phyloP scores from a whole-genome alignment of 2,329 filamentous ascomycete species.

The Botryotinia narcissicola region DNA sequence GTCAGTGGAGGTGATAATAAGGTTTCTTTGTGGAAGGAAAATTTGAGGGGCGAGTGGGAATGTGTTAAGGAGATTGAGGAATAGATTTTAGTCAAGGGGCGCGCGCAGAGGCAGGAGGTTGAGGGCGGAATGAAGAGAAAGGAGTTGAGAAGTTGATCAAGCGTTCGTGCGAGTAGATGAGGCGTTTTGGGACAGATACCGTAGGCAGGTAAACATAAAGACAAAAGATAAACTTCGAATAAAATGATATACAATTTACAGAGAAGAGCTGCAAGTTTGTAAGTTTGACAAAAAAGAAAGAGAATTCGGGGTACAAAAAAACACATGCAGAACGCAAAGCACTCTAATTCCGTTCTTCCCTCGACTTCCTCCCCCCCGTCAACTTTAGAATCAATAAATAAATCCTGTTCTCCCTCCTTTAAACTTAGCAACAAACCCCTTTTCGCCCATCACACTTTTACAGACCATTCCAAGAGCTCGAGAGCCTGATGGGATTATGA shows the following conservation, averaged over 20 bases:
- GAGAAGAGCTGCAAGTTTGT: neutral
- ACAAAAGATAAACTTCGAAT: neutral
- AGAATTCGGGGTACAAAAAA: no score
- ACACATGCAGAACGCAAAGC: no score
- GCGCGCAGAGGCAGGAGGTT: neutral
- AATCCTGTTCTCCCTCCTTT: no score
- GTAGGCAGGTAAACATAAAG: constrained; percentile 2
- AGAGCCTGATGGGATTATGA: no score
- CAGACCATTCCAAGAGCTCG: no score
- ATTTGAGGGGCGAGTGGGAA: constrained; percentile 94
- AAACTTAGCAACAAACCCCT: no score
- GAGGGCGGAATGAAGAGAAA: no score
- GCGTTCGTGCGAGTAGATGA: constrained; percentile 1
- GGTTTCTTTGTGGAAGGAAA: constrained; percentile 98
- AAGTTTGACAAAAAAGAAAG: no score
- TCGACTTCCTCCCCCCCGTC: no score
- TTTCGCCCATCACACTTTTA: no score
- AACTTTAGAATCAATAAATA: no score
- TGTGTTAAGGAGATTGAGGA: constrained; percentile 95
- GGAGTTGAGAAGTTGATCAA: neutral
- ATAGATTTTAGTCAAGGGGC: constrained; percentile 43
- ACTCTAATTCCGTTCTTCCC: no score
- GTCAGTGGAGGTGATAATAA: constrained; percentile 95
- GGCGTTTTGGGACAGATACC: constrained; percentile 7
- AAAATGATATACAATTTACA: neutral